phyloP scores from a whole-genome alignment of 192 early-diverging fungal species.

The Coemansia javaensis region DNA sequence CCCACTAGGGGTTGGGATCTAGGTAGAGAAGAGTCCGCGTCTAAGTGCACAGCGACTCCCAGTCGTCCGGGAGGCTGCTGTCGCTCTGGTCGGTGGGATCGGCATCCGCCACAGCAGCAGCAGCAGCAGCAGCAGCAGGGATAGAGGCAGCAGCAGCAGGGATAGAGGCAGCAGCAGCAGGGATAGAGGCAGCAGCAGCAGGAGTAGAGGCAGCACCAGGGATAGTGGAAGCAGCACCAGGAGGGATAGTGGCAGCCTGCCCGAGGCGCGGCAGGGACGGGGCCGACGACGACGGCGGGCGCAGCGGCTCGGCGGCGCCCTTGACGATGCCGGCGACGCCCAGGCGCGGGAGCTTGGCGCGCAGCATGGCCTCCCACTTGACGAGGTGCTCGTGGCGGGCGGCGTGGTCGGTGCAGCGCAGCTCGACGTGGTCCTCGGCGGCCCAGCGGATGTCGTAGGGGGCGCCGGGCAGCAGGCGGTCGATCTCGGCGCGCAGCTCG shows the following conservation, averaged over 20 bases:
- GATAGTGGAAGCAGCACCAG: background rate
- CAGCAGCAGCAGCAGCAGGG: too few relatives aligned
- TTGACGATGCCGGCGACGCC: constrained; percentile 31
- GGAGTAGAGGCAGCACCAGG: background rate
- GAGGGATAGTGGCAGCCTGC: too few relatives aligned
- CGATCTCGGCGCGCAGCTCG: constrained; percentile 31
- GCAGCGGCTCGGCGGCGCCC: constrained; percentile 3
- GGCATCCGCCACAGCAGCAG: background rate
- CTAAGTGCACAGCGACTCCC: constrained; percentile 29
- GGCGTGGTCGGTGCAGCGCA: constrained; percentile 23
- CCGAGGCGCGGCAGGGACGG: too few relatives aligned
- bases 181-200: too few relatives aligned
- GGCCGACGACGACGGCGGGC: too few relatives aligned
- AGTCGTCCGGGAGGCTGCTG: constrained; percentile 30
- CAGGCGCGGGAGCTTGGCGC: constrained; percentile 25
- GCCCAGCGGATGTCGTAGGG: constrained; percentile 24
- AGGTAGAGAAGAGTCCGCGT: background rate
- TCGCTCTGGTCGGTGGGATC: constrained; percentile 2
- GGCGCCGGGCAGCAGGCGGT: constrained; percentile 8
- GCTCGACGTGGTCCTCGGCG: constrained; percentile 29
- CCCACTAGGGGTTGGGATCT: constrained; percentile 13
- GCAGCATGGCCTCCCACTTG: constrained; percentile 33
- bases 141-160: too few relatives aligned
- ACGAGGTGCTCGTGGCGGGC: constrained; percentile 18
- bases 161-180: too few relatives aligned